These are phyloP conservation scores for Osmanthus fragrans DNA, from an alignment of 257 asterid genomes.

Conservation along the genomic window DNA sequence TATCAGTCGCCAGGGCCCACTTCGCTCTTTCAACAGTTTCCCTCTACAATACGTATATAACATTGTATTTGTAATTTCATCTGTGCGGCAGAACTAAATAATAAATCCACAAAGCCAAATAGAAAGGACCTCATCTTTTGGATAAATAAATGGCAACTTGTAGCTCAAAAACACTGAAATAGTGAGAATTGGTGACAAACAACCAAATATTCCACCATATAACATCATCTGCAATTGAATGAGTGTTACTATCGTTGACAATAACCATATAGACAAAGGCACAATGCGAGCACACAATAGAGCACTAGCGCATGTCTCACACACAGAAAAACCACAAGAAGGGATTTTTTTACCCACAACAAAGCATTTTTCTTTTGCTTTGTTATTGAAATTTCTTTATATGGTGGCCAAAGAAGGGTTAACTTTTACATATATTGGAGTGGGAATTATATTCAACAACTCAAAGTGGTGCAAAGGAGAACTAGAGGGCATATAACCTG, in stretches of 20 bases:
- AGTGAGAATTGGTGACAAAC: conserved; percentile 89
- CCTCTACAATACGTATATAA: conserved; percentile 53
- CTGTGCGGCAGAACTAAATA: conserved; percentile 10
- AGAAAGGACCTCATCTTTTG: conserved; percentile 84
- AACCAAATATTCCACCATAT: conserved; percentile 94
- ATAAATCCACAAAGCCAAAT: conserved; percentile 15
- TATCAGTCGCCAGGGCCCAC: conserved; percentile 63
- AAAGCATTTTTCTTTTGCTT: neutral
- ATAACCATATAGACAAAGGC: neutral
- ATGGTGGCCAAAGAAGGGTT: neutral
- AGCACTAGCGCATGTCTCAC: neutral
- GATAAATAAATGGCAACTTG: conserved; percentile 91
- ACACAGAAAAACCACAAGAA: neutral
- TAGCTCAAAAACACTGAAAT: conserved; percentile 95
- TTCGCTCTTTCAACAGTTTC: conserved; percentile 88
- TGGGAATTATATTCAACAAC: neutral
- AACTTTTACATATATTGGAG: neutral
- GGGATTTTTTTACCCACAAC: neutral
- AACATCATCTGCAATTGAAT: conserved; percentile 77
- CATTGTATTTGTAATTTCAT: conserved; percentile 27
- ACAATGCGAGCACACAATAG: conserved; percentile 12
- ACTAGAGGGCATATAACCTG: neutral
- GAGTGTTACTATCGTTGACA: conserved; percentile 19
- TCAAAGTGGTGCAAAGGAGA: neutral
- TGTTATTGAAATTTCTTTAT: neutral